Evolutionary conservation across 2,329 filamentous ascomycete genomes (phyloP).

Genomic region (Pyrenochaeta sp.): DNA sequence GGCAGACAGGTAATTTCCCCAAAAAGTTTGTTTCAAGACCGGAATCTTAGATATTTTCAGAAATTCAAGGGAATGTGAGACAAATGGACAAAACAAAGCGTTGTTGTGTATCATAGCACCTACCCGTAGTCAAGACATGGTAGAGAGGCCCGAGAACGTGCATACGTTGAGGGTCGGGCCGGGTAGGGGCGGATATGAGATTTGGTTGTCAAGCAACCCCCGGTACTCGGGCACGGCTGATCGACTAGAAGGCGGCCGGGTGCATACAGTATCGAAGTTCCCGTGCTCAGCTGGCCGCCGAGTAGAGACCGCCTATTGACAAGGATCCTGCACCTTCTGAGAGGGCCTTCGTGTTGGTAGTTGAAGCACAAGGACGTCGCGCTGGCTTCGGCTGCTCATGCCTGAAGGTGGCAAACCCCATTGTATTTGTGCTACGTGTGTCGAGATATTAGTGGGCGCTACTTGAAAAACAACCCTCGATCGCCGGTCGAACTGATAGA

Average conservation of each 20-base stretch:
- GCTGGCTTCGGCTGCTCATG: slow-evolving; percentile 15
- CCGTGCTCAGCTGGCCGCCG: slow-evolving; percentile 23
- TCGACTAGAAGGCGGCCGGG: slow-evolving; percentile 36
- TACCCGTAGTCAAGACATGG: slow-evolving; percentile 5
- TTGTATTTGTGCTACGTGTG: slow-evolving; percentile 40
- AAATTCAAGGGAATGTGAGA: slow-evolving; percentile 4
- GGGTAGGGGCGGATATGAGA: slow-evolving; percentile 39
- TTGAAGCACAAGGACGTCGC: slow-evolving; percentile 14
- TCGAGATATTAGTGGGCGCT: slow-evolving; percentile 21
- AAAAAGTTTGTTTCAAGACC: slow-evolving; percentile 9
- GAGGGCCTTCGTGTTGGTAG: slow-evolving; percentile 18
- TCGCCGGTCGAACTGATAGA: slow-evolving; percentile 24
- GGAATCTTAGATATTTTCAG: background rate
- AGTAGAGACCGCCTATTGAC: slow-evolving; percentile 15
- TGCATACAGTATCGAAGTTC: slow-evolving; percentile 26
- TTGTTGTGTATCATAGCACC: slow-evolving; percentile 15
- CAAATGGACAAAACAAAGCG: slow-evolving; percentile 15
- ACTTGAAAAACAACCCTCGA: slow-evolving; percentile 35
- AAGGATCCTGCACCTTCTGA: slow-evolving; percentile 21
- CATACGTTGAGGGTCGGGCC: slow-evolving; percentile 40
- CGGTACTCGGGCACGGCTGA: slow-evolving; percentile 34
- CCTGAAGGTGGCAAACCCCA: slow-evolving; percentile 12
- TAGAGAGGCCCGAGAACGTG: slow-evolving; percentile 25
- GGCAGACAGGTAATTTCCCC: slow-evolving; percentile 10
- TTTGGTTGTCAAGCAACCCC: slow-evolving; percentile 25